Percentiles rank a stretch among this genome's conserved stretches.
Conservation (phyloP, 306 rosid genomes). For the Gillenia trifoliata region DNA sequence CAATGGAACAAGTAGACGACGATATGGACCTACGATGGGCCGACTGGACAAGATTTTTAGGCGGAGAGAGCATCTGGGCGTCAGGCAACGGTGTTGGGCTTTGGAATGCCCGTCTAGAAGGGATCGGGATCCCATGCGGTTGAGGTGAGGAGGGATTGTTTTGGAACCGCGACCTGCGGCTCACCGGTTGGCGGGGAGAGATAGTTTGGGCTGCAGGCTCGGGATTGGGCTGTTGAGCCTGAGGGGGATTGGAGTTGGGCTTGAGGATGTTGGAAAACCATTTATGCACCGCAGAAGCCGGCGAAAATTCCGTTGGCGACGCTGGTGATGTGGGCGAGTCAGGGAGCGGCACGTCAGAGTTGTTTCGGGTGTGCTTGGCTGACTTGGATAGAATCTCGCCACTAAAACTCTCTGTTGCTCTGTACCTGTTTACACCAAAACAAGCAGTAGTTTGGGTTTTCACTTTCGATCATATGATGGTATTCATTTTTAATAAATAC, state of each 20-base stretch:
- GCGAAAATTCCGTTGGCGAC: slow-evolving; percentile 19
- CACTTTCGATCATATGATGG: neutral
- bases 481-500: too few species aligned
- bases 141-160: slow-evolving; percentile 46
- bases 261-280: slow-evolving; percentile 61
- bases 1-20: slow-evolving; percentile 58
- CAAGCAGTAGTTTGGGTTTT: neutral
- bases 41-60: slow-evolving; percentile 54
- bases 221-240: slow-evolving; percentile 11
- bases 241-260: slow-evolving; percentile 27
- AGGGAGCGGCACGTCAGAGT: slow-evolving; percentile 28
- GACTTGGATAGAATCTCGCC: slow-evolving; percentile 67
- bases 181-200: slow-evolving; percentile 42
- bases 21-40: slow-evolving; percentile 53
- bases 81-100: slow-evolving; percentile 19
- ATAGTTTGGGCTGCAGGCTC: slow-evolving; percentile 33
- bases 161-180: slow-evolving; percentile 62
- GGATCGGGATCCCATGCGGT: slow-evolving; percentile 34
- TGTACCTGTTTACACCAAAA: slow-evolving; percentile 18
- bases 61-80: slow-evolving; percentile 54
- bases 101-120: slow-evolving; percentile 35
- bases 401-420: slow-evolving; percentile 56
- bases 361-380: slow-evolving; percentile 53
- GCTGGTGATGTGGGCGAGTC: neutral
- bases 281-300: slow-evolving; percentile 47